phyloP scores from a whole-genome alignment of 352 stramenopile species.

The Phytophthora syringae region DNA sequence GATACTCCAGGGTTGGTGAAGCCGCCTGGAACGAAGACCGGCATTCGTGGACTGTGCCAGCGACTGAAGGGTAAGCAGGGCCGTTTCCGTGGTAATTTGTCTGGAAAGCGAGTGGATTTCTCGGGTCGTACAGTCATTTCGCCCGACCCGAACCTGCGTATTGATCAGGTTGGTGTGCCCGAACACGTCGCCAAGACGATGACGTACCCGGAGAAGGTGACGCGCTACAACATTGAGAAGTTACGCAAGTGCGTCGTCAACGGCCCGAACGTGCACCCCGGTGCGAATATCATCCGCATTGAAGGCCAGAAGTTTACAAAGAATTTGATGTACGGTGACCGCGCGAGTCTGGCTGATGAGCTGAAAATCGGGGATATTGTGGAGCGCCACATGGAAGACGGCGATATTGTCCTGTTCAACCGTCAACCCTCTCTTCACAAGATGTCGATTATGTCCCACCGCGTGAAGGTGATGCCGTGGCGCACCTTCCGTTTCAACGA shows the following conservation, averaged over 20 bases:
- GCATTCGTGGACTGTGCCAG: slow-evolving; percentile 98
- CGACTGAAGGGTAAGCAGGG: slow-evolving; percentile 98
- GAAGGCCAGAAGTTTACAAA: slow-evolving; percentile 89
- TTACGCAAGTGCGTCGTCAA: slow-evolving; percentile 95
- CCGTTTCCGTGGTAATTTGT: slow-evolving; percentile 99
- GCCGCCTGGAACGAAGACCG: slow-evolving; percentile 92
- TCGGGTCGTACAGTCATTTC: slow-evolving; percentile 99
- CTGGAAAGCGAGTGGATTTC: slow-evolving; percentile 99
- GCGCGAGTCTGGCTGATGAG: slow-evolving; percentile 92
- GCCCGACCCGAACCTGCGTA: slow-evolving; percentile 97
- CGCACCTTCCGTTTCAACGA: slow-evolving; percentile 99
- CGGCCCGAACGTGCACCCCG: slow-evolving; percentile 95
- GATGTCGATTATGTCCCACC: slow-evolving; percentile 98
- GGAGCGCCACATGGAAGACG: slow-evolving; percentile 99
- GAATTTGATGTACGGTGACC: slow-evolving; percentile 95
- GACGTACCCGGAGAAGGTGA: slow-evolving; percentile 98
- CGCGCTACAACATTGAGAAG: slow-evolving; percentile 98
- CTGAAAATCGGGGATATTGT: slow-evolving; percentile 98
- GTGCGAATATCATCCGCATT: slow-evolving; percentile 95
- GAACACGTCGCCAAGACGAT: slow-evolving; percentile 97
- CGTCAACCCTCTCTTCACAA: slow-evolving; percentile 99
- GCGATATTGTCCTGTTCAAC: slow-evolving; percentile 99
- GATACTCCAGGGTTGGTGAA: slow-evolving; percentile 97
- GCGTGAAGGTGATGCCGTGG: slow-evolving; percentile 95
- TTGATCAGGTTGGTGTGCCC: slow-evolving; percentile 96